Evolutionary conservation across 192 early-diverging fungal species (phyloP), one percentile per base, ranked within the genome.

Genomic region (Coemansia sp.): DNA sequence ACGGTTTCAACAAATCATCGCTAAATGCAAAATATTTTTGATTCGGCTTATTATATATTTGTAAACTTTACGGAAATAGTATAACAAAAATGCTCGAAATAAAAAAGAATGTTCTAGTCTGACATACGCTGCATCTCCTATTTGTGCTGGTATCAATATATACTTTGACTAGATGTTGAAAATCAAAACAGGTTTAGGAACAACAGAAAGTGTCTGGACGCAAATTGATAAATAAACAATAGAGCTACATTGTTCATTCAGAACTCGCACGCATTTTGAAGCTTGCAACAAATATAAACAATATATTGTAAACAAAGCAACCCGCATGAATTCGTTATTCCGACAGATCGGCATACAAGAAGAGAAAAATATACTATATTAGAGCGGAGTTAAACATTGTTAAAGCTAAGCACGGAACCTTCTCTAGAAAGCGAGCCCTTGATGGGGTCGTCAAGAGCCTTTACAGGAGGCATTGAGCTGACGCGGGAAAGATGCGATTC

Each of bases 361-460:
- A 30, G 8, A 56, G 8, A 33, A 2, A 33, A 18, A 56, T 12
- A 18, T 49, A 16, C 18, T 49, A 49, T 18, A n/a, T n/a, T 16
- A 30, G 55, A 64, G 0, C 20, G 1, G 2, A 23, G 0, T 51
- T 61, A 64, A 29, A 67, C 31, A 56, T 63, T 75, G 30, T 30
- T 34, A 37, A 80, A 74, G 59, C 77, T 74, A 5, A 80, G 72
- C 15, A 74, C 46, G 0, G 77, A 80, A 13, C 77, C 68, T 34
- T 71, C 77, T 8, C 72, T 61, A 10, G 77, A 80, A 30, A 80
- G 49, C 15, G 72, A 60, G 52, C 77, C 77, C 34, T 49, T 59
- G 40, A 80, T 80, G 4, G 64, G 66, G 51, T 71, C 66, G 26
- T 66, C 52, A 16, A 31, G 48, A 5, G 51, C 53, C 53, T 80